Evolutionary conservation across 441 rosid species (phyloP).

Genomic region (Kokia cookei): DNA sequence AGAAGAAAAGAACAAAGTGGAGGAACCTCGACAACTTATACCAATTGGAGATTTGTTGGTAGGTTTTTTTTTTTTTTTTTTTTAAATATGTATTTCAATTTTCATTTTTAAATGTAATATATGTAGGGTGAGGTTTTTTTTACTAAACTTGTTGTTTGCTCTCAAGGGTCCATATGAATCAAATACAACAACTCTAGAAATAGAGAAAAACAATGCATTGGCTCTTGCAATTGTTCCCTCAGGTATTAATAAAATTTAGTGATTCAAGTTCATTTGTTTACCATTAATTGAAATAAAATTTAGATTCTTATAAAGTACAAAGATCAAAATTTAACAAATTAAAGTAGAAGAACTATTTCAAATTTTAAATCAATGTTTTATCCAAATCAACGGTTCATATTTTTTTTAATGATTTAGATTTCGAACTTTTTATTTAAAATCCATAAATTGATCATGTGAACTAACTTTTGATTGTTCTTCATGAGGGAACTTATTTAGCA

Average conservation of each 20-base stretch:
- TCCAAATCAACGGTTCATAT: too few relatives aligned
- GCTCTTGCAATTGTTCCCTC: background rate
- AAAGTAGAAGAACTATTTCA: too few relatives aligned
- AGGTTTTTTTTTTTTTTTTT: background rate
- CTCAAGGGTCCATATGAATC: background rate
- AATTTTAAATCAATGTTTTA: too few relatives aligned
- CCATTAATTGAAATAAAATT: too few relatives aligned
- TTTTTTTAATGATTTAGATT: too few relatives aligned
- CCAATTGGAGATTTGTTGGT: background rate
- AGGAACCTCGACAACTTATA: background rate
- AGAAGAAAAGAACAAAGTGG: background rate
- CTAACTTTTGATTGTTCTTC: background rate
- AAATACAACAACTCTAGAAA: background rate
- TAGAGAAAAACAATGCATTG: background rate
- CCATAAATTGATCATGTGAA: background rate
- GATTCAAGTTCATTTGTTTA: too few relatives aligned
- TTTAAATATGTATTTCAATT: background rate
- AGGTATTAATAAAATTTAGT: background rate
- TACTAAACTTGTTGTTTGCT: background rate
- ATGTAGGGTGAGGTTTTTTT: background rate
- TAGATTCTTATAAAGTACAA: too few relatives aligned
- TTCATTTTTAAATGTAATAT: background rate
- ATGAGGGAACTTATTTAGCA: slow-evolving; percentile 34
- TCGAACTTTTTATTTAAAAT: too few relatives aligned
- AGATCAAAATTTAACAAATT: too few relatives aligned